Conservation (phyloP, 78 protist genomes). For the Dictyostelium capitatum region DNA sequence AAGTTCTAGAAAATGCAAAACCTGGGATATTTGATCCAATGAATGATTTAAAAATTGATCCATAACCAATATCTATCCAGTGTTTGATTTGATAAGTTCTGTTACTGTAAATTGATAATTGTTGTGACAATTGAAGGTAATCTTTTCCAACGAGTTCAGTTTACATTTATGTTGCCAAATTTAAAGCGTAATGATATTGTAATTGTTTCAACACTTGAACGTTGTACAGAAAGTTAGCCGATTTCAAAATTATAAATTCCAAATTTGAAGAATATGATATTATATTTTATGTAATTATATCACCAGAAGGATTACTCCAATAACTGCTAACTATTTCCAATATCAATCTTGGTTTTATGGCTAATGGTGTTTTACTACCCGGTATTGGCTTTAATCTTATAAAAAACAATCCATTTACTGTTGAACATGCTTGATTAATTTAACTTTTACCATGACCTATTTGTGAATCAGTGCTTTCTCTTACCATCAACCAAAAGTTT, state of each 20-base stretch:
- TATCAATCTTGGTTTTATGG: not conserved
- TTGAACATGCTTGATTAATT: not conserved
- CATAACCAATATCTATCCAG: not conserved
- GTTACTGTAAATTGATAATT: not conserved
- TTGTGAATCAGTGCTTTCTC: constrained; percentile 9
- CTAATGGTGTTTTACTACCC: not conserved
- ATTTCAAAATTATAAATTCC: not conserved
- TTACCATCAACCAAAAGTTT: not conserved
- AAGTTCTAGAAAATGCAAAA: not conserved
- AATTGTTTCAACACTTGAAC: too few relatives aligned
- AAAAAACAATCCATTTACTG: not conserved
- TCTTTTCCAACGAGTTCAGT: too few relatives aligned
- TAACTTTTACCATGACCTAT: not conserved
- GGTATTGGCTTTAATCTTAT: not conserved
- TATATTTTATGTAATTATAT: not conserved
- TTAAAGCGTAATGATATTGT: too few relatives aligned
- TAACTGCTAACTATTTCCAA: not conserved
- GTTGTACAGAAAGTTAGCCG: too few relatives aligned
- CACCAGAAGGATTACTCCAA: too few relatives aligned
- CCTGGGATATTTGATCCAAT: not conserved
- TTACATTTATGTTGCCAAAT: too few relatives aligned
- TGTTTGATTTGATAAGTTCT: not conserved
- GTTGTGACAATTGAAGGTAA: not conserved
- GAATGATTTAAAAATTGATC: not conserved
- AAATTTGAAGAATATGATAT: not conserved